These are phyloP conservation scores for Ceratobasidium sp. DNA, from an alignment of 1,284 basidiomycete genomes.

Conservation along the genomic window DNA sequence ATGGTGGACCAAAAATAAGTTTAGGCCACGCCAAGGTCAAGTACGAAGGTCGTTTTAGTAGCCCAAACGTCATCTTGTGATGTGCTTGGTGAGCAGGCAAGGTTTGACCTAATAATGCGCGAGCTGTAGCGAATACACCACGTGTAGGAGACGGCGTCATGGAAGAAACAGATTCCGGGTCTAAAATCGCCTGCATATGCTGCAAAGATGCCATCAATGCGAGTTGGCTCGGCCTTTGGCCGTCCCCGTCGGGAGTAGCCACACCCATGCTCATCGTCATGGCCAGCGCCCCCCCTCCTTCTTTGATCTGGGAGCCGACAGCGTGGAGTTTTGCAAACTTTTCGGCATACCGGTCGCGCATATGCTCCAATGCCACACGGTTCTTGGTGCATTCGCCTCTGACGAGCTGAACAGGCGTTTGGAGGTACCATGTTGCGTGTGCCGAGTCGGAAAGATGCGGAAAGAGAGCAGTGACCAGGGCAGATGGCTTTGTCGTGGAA, in stretches of 20 bases:
- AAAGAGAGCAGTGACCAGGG: constrained; percentile 64
- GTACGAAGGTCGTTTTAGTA: constrained; percentile 64
- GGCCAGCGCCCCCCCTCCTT: constrained; percentile 35
- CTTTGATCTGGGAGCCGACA: constrained; percentile 57
- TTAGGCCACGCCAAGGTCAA: constrained; percentile 71
- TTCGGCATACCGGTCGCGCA: constrained; percentile 70
- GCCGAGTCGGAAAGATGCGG: constrained; percentile 55
- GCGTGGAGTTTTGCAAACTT: constrained; percentile 64
- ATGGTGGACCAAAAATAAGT: constrained; percentile 68
- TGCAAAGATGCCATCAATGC: constrained; percentile 15
- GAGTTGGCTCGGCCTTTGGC: constrained; percentile 3
- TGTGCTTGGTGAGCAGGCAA: constrained; percentile 49
- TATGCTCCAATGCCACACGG: constrained; percentile 61
- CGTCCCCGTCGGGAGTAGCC: constrained; percentile 40
- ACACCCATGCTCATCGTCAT: constrained; percentile 44
- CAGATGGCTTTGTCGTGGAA: constrained; percentile 56
- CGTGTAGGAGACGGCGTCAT: constrained; percentile 24
- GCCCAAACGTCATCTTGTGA: constrained; percentile 50
- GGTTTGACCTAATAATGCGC: constrained; percentile 45
- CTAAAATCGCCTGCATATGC: constrained; percentile 1
- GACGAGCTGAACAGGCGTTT: constrained; percentile 62
- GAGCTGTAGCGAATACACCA: constrained; percentile 35
- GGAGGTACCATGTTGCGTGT: constrained; percentile 42
- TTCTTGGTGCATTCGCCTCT: constrained; percentile 69
- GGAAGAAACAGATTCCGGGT: not conserved